These are phyloP conservation scores for Sporothrix luriei DNA, from an alignment of 2,329 filamentous ascomycete genomes.

Conservation along the genomic window DNA sequence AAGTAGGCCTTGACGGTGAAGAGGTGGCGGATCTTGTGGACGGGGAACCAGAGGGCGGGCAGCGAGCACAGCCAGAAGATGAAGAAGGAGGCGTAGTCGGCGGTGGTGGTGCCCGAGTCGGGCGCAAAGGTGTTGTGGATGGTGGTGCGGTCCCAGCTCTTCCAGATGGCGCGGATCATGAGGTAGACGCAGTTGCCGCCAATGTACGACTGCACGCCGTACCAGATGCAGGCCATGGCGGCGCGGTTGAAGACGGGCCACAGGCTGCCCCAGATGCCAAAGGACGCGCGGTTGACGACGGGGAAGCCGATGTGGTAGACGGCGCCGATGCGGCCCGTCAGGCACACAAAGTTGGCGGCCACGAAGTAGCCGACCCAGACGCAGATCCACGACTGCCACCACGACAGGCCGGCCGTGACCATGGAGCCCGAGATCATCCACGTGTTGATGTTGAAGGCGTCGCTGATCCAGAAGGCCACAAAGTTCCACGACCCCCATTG, in stretches of 20 bases:
- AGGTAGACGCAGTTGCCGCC: constrained; percentile 82
- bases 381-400: constrained; percentile 91
- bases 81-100: constrained; percentile 37
- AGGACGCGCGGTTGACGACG: constrained; percentile 64
- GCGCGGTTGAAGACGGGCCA: constrained; percentile 43
- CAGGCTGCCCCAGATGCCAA: constrained; percentile 75
- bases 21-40: constrained; percentile 39
- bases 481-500: constrained; percentile 89
- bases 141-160: constrained; percentile 51
- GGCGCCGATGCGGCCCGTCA: constrained; percentile 81
- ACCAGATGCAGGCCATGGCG: constrained; percentile 47
- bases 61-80: constrained; percentile 40
- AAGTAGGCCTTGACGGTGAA: constrained; percentile 80
- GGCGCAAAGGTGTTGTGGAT: constrained; percentile 48
- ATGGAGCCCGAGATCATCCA: constrained; percentile 92
- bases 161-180: constrained; percentile 85
- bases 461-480: constrained; percentile 83
- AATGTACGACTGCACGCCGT: constrained; percentile 74
- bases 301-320: constrained; percentile 89
- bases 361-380: constrained; percentile 86
- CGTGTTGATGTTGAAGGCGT: constrained; percentile 86
- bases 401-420: constrained; percentile 75
- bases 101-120: constrained; percentile 43
- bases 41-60: constrained; percentile 41
- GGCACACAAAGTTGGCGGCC: constrained; percentile 71